These are phyloP conservation scores for Diaporthe eres DNA, from an alignment of 2,329 filamentous ascomycete genomes.

Conservation along the genomic window DNA sequence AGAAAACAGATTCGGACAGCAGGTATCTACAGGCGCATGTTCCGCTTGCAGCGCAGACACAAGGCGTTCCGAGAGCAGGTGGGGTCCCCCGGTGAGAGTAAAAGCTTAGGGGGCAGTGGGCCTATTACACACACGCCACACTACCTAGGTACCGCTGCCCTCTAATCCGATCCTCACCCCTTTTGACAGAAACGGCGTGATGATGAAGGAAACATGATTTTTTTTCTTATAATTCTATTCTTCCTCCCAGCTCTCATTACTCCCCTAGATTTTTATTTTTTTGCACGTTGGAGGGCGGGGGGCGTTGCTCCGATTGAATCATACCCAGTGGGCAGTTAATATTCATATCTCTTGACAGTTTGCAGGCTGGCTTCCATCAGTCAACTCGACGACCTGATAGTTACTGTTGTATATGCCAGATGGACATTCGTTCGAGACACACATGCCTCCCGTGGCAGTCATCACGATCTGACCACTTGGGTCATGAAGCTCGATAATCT, in stretches of 20 bases:
- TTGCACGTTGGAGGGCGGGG: background rate
- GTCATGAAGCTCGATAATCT: background rate
- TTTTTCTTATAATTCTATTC: no score
- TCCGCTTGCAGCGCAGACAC: conserved; percentile 12
- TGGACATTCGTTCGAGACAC: background rate
- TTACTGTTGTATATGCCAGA: background rate
- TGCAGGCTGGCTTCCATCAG: background rate
- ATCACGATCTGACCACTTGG: background rate
- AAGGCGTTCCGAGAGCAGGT: conserved; percentile 9
- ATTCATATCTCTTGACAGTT: background rate
- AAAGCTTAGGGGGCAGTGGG: conserved; percentile 16
- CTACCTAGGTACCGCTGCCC: no score
- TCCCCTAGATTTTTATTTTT: background rate
- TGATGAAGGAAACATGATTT: background rate
- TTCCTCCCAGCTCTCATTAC: background rate
- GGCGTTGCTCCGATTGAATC: background rate
- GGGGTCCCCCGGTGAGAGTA: conserved; percentile 13
- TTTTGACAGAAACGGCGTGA: background rate
- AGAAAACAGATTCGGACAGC: background rate
- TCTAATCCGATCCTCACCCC: no score
- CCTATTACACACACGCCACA: background rate
- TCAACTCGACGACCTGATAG: background rate
- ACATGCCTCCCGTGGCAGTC: background rate
- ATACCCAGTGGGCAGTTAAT: background rate
- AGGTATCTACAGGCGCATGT: background rate